A percentile compares a stretch with the other conserved stretches of the same genome.
Conservation (phyloP, 345 rosid species). For the Microthlaspi erraticum region DNA sequence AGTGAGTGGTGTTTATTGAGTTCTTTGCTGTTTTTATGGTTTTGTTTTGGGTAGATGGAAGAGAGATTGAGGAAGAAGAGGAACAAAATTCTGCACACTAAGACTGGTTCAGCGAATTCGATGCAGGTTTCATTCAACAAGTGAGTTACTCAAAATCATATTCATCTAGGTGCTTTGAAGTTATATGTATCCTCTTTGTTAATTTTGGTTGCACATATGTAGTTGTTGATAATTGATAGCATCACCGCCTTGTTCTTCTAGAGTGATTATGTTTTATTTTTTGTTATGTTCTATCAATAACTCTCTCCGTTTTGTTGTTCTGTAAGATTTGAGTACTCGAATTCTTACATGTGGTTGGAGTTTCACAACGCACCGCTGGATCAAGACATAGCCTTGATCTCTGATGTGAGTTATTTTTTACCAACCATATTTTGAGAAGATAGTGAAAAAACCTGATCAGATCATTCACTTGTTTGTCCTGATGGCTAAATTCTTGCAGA, state of each 20-base stretch:
- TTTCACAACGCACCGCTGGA: conserved; percentile 80
- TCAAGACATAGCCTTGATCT: conserved; percentile 76
- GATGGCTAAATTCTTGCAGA: conserved; percentile 53
- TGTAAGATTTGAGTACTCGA: conserved; percentile 83
- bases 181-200: not conserved
- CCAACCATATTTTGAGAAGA: too few relatives aligned
- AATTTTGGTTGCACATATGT: not conserved
- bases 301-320: conserved; percentile 11
- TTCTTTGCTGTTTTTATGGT: not conserved
- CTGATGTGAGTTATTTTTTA: conserved; percentile 61
- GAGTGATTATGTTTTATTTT: not conserved
- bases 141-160: conserved; percentile 49
- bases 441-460: not conserved
- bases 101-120: conserved; percentile 79
- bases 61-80: conserved; percentile 86
- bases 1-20: conserved; percentile 8
- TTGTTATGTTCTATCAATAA: not conserved
- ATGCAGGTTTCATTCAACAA: conserved; percentile 83
- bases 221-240: conserved; percentile 12
- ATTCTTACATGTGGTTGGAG: conserved; percentile 93
- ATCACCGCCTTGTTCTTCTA: not conserved
- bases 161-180: not conserved
- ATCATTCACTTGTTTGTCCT: conserved; percentile 17
- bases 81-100: conserved; percentile 73
- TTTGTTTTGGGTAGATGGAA: conserved; percentile 62